Conservation (phyloP, 352 stramenopile genomes). For the Pythium plurisporium region DNA sequence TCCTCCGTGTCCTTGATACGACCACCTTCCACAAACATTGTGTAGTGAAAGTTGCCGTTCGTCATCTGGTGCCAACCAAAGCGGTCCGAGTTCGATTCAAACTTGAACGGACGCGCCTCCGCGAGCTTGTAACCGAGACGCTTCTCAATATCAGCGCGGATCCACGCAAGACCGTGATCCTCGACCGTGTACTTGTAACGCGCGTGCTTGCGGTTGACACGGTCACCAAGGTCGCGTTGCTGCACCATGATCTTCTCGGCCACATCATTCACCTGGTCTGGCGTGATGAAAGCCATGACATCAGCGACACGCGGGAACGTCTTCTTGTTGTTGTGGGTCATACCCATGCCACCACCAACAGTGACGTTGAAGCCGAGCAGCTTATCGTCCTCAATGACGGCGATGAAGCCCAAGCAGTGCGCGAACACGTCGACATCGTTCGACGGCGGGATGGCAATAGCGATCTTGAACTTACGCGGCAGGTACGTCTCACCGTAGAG, state of each 20-base stretch:
- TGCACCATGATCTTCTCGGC: conserved; percentile 93
- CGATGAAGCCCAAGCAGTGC: conserved; percentile 95
- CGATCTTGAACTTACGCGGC: conserved; percentile 99
- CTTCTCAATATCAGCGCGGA: conserved; percentile 91
- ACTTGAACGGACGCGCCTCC: conserved; percentile 67
- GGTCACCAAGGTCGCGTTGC: conserved; percentile 96
- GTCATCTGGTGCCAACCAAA: conserved; percentile 74
- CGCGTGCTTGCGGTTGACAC: conserved; percentile 95
- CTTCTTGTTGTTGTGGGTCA: conserved; percentile 96
- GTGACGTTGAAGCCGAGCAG: conserved; percentile 95
- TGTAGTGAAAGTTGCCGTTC: conserved; percentile 74
- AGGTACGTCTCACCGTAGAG: conserved; percentile 97
- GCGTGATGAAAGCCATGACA: conserved; percentile 94
- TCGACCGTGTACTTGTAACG: conserved; percentile 99
- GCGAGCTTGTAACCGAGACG: conserved; percentile 93
- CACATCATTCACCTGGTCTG: conserved; percentile 86
- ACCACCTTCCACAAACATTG: conserved; percentile 85
- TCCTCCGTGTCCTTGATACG: conserved; percentile 91
- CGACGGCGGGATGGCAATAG: conserved; percentile 94
- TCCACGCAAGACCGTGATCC: conserved; percentile 94
- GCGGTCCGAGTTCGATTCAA: conserved; percentile 63
- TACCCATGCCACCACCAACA: conserved; percentile 96
- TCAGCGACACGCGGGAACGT: conserved; percentile 96
- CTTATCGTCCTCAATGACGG: conserved; percentile 85
- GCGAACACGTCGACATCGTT: conserved; percentile 98